These are phyloP conservation scores for Fusarium guadeloupense DNA, from an alignment of 2,329 filamentous ascomycete genomes.

Conservation along the genomic window DNA sequence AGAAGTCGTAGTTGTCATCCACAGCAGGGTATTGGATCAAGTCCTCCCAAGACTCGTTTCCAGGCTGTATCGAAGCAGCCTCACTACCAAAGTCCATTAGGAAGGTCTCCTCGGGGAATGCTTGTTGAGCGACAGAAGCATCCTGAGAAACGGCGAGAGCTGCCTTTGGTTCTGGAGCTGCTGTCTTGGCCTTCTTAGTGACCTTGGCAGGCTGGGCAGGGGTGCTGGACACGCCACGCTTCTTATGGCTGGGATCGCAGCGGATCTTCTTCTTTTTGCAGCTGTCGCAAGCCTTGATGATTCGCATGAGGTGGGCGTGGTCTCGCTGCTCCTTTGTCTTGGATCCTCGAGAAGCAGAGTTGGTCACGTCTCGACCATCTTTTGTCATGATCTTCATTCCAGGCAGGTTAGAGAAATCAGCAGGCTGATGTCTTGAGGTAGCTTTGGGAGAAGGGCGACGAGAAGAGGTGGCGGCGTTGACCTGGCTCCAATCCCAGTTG, in stretches of 20 bases:
- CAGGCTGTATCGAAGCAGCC: conserved; percentile 20
- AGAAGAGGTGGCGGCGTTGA: conserved; percentile 46
- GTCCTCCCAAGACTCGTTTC: conserved; percentile 54
- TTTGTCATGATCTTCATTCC: conserved; percentile 75
- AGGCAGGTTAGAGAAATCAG: conserved; percentile 63
- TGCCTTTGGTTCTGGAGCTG: conserved; percentile 23
- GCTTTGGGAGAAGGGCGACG: conserved; percentile 43
- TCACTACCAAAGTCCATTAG: conserved; percentile 36
- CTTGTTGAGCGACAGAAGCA: conserved; percentile 14
- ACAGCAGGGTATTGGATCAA: conserved; percentile 56
- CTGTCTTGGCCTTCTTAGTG: conserved; percentile 54
- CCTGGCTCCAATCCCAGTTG: conserved; percentile 58
- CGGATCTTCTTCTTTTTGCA: conserved; percentile 72
- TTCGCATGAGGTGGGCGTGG: conserved; percentile 72
- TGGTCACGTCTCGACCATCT: conserved; percentile 70
- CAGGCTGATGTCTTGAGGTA: conserved; percentile 44
- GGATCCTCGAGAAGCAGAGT: conserved; percentile 67
- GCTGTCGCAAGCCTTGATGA: conserved; percentile 72
- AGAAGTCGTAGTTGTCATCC: conserved; percentile 56
- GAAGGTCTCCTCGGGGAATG: conserved; percentile 35
- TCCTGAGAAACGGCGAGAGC: conserved; percentile 14
- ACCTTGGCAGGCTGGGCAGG: conserved; percentile 48
- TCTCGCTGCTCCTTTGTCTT: conserved; percentile 75
- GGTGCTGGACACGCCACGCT: conserved; percentile 50
- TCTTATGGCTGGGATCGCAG: conserved; percentile 69